Conservation (phyloP, 768 basidiomycete genomes). For the Suillus lakei region DNA sequence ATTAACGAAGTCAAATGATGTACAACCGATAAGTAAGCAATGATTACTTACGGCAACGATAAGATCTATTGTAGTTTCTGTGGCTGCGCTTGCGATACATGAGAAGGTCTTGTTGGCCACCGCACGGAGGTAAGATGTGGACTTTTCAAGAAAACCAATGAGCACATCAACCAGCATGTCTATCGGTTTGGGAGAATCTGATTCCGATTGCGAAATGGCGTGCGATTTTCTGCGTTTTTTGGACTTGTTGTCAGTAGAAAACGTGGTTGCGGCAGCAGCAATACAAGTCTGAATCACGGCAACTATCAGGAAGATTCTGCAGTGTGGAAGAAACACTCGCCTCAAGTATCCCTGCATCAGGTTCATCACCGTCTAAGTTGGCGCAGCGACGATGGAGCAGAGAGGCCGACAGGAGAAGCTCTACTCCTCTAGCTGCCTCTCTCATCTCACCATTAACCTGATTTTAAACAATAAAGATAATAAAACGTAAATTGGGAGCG, state of each 20-base stretch:
- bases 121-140: constrained; percentile 78
- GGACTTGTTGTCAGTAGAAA: constrained; percentile 40
- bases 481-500: background rate
- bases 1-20: constrained; percentile 11
- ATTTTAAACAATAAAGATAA: background rate
- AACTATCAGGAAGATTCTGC: background rate
- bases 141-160: constrained; percentile 87
- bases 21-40: constrained; percentile 1
- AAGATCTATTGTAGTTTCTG: constrained; percentile 75
- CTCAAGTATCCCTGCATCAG: constrained; percentile 63
- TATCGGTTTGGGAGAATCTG: constrained; percentile 60
- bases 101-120: constrained; percentile 83
- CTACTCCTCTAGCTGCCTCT: constrained; percentile 60
- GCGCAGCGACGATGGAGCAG: constrained; percentile 76
- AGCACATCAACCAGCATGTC: constrained; percentile 89
- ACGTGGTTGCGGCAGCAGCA: constrained; percentile 62
- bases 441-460: constrained; percentile 21
- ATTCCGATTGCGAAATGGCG: constrained; percentile 30
- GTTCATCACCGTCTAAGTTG: constrained; percentile 52
- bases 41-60: constrained; percentile 71
- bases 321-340: constrained; percentile 39
- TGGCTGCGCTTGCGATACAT: constrained; percentile 66
- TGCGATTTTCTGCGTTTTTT: constrained; percentile 48
- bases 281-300: constrained; percentile 54
- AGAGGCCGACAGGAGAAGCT: constrained; percentile 71